Evolutionary conservation across 768 basidiomycete species (phyloP).

Genomic region (Suillus decipiens): DNA sequence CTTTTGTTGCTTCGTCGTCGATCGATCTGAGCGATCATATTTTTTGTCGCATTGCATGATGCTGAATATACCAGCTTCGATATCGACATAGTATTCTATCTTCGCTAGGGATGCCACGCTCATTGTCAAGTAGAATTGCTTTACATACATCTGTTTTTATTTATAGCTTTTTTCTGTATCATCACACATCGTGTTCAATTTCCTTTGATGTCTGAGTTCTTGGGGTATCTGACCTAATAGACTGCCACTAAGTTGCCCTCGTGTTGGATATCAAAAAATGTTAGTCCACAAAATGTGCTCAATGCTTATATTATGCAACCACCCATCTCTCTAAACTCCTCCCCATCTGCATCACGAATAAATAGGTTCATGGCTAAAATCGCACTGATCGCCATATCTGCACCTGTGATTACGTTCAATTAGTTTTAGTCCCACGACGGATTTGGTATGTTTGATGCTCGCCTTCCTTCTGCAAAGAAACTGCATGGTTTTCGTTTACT

Average conservation of each 20-base stretch:
- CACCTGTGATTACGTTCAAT: slow-evolving; percentile 65
- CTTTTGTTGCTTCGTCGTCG: slow-evolving; percentile 13
- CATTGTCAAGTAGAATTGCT: slow-evolving; percentile 5
- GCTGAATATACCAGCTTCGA: slow-evolving; percentile 8
- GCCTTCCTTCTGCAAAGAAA: slow-evolving; percentile 92
- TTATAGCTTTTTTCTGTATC: slow-evolving; percentile 37
- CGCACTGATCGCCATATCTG: slow-evolving; percentile 86
- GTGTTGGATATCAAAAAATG: slow-evolving; percentile 5
- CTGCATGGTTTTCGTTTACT: slow-evolving; percentile 88
- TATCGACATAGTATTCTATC: slow-evolving; percentile 27
- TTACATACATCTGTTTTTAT: slow-evolving; percentile 34
- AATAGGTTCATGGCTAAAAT: slow-evolving; percentile 70
- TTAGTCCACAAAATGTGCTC: slow-evolving; percentile 6
- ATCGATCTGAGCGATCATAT: slow-evolving; percentile 3
- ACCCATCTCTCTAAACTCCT: background rate
- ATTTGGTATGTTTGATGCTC: slow-evolving; percentile 57
- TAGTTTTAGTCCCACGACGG: slow-evolving; percentile 35
- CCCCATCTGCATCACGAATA: slow-evolving; percentile 24
- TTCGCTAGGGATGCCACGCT: slow-evolving; percentile 26
- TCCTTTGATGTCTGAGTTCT: background rate
- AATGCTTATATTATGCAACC: slow-evolving; percentile 2
- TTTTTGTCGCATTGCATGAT: slow-evolving; percentile 16
- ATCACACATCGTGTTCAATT: slow-evolving; percentile 20
- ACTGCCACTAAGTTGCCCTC: background rate
- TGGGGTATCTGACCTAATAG: background rate